Percentiles rank a stretch among this genome's conserved stretches.
Conservation (phyloP, 2,329 filamentous ascomycete genomes). For the Aspergillus sp. region DNA sequence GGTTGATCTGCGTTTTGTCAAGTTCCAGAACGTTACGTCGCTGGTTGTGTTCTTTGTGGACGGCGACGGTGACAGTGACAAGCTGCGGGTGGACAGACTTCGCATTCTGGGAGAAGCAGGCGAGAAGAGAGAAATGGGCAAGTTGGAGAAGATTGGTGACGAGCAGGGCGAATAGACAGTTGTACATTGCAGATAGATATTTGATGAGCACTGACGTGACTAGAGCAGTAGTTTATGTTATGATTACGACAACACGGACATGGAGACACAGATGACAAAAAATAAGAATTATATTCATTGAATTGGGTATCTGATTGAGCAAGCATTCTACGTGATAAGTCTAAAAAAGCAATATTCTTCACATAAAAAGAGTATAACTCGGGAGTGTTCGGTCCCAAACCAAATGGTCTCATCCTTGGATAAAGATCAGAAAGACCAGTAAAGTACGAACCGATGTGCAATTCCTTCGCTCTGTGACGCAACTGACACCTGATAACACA, state of each 20-base stretch:
- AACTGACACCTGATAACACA: slow-evolving; percentile 67
- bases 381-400: slow-evolving; percentile 54
- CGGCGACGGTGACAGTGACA: slow-evolving; percentile 77
- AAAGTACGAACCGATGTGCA: slow-evolving; percentile 61
- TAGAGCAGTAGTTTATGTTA: background rate
- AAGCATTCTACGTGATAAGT: background rate
- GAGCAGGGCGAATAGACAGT: slow-evolving; percentile 55
- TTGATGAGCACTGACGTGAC: background rate
- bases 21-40: slow-evolving; percentile 90
- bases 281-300: background rate
- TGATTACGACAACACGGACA: background rate
- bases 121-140: slow-evolving; percentile 88
- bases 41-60: slow-evolving; percentile 85
- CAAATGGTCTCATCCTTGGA: slow-evolving; percentile 42
- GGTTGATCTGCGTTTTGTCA: slow-evolving; percentile 79
- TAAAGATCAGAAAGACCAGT: slow-evolving; percentile 40
- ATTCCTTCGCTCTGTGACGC: slow-evolving; percentile 75
- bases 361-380: slow-evolving; percentile 7
- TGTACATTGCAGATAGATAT: background rate
- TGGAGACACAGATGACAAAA: background rate
- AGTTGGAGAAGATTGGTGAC: slow-evolving; percentile 89
- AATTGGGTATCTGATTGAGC: background rate
- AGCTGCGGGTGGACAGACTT: slow-evolving; percentile 63
- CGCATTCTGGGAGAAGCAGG: slow-evolving; percentile 80
- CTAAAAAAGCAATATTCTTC: slow-evolving; percentile 1